Percentiles rank a stretch among this genome's conserved stretches.
Conservation (phyloP, 129 eudicot species). For the Pseudognaphalium luteoalbum region DNA sequence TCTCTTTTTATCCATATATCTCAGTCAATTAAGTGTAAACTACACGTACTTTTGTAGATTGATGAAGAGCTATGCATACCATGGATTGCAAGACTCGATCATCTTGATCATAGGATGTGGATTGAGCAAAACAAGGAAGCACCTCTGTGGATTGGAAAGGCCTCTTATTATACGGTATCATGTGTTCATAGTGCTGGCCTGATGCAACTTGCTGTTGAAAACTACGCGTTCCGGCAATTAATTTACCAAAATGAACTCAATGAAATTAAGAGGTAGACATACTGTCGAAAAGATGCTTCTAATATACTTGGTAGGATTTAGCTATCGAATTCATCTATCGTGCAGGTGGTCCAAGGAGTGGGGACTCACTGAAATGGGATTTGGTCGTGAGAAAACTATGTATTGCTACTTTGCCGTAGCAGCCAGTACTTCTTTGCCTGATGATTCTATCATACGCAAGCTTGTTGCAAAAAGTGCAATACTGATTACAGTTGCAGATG, state of each 20-base stretch:
- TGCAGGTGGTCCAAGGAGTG: slow-evolving; percentile 62
- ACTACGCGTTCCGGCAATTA: slow-evolving; percentile 46
- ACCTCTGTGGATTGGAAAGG: slow-evolving; percentile 47
- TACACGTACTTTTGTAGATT: slow-evolving; percentile 34
- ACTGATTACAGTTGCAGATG: slow-evolving; percentile 65
- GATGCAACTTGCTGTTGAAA: slow-evolving; percentile 53
- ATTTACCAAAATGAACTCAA: slow-evolving; percentile 49
- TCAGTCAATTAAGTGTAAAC: not conserved
- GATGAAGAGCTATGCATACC: slow-evolving; percentile 51
- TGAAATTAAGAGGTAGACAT: slow-evolving; percentile 50
- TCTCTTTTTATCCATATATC: not conserved
- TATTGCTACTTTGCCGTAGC: slow-evolving; percentile 54
- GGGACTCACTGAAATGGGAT: slow-evolving; percentile 70
- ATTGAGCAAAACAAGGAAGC: slow-evolving; percentile 48
- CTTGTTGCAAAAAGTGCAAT: slow-evolving; percentile 52
- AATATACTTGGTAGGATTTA: not conserved
- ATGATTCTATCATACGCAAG: slow-evolving; percentile 47
- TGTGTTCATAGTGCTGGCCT: slow-evolving; percentile 42
- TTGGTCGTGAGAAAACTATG: slow-evolving; percentile 67
- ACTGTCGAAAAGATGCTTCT: not conserved
- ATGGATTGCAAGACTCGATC: slow-evolving; percentile 71
- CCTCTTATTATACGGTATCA: slow-evolving; percentile 51
- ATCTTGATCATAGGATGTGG: slow-evolving; percentile 63
- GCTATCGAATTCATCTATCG: not conserved
- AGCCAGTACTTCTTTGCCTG: slow-evolving; percentile 40